phyloP scores from a whole-genome alignment of 352 stramenopile genomes.

The Globisporangium paddicum region DNA sequence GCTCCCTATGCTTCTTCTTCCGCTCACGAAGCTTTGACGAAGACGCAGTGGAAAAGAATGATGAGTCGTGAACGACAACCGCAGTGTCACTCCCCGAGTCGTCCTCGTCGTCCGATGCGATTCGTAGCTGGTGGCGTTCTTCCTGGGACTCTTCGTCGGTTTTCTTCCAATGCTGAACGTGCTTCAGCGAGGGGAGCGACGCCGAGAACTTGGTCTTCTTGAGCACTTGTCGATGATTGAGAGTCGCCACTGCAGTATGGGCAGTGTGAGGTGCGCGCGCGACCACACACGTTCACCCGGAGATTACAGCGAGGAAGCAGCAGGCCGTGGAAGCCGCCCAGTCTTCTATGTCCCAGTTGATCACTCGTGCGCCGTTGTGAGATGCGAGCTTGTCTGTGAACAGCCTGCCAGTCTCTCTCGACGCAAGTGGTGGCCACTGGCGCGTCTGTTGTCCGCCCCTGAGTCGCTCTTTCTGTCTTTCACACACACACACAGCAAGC shows the following conservation, averaged over 20 bases:
- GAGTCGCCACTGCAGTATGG: slow-evolving; percentile 4
- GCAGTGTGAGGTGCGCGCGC: background rate
- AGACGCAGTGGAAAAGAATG: slow-evolving; percentile 2
- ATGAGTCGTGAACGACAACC: slow-evolving; percentile 7
- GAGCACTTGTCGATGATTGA: slow-evolving; percentile 8
- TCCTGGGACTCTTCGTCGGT: background rate
- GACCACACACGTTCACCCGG: background rate
- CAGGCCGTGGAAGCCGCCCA: background rate
- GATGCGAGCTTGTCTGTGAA: background rate
- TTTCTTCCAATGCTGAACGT: background rate
- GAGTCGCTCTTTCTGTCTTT: background rate
- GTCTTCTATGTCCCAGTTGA: background rate
- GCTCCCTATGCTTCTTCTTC: slow-evolving; percentile 23
- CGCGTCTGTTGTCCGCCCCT: background rate
- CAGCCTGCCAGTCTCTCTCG: background rate
- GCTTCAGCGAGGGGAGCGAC: slow-evolving; percentile 13
- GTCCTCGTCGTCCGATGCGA: slow-evolving; percentile 2
- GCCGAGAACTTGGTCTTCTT: slow-evolving; percentile 24
- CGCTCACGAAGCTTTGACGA: slow-evolving; percentile 21
- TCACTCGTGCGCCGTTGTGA: background rate
- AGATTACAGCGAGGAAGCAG: background rate
- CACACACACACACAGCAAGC: background rate
- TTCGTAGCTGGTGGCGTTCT: background rate
- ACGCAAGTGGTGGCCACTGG: background rate
- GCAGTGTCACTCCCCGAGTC: slow-evolving; percentile 19